Percentiles rank a stretch among this genome's conserved stretches.
Conservation (phyloP, 306 rosid species). For the Castanospermum australe region DNA sequence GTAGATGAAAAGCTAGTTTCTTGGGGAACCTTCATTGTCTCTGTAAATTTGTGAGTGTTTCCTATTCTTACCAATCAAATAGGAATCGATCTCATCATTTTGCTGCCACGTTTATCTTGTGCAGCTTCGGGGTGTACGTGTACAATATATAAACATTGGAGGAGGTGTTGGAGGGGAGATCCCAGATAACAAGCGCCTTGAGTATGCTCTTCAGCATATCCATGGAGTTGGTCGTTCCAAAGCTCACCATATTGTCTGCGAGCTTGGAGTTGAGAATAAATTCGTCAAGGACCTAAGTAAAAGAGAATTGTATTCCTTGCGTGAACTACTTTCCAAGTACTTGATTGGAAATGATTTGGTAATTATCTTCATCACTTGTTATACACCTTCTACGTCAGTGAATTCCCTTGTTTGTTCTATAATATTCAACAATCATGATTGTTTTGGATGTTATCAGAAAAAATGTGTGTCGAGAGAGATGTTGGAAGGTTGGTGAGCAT, state of each 20-base stretch:
- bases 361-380: background rate
- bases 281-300: conserved; percentile 66
- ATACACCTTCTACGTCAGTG: background rate
- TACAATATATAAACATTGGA: conserved; percentile 50
- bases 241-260: conserved; percentile 61
- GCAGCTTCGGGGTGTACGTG: conserved; percentile 50
- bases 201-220: conserved; percentile 63
- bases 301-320: conserved; percentile 56
- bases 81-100: background rate
- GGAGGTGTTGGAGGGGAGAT: conserved; percentile 80
- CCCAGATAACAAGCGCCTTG: conserved; percentile 65
- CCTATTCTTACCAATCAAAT: background rate
- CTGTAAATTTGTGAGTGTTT: no score
- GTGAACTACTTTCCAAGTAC: conserved; percentile 65
- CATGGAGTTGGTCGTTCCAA: conserved; percentile 67
- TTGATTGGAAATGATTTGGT: conserved; percentile 70
- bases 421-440: background rate
- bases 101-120: background rate
- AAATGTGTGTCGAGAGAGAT: conserved; percentile 48
- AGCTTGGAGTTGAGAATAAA: conserved; percentile 65
- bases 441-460: conserved; percentile 31
- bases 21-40: no score
- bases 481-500: conserved; percentile 47
- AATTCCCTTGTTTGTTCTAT: background rate
- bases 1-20: no score